A percentile compares a stretch with the other conserved stretches of the same genome.
phyloP scores from a whole-genome alignment of 140 eudicot species.

The Anethum foeniculum region DNA sequence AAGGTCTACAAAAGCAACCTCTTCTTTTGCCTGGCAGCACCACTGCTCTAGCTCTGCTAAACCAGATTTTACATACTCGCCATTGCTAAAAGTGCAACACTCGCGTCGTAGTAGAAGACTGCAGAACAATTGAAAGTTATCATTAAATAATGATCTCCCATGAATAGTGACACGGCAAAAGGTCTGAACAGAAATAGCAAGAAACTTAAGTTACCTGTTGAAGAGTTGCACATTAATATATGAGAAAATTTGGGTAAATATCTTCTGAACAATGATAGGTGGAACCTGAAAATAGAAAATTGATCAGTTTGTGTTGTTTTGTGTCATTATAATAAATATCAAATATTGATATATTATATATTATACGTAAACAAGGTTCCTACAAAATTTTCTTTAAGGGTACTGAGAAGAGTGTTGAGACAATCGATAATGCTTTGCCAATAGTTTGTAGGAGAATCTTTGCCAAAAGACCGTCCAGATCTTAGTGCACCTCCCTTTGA shows the following conservation, averaged over 20 bases:
- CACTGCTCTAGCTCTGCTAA: slow-evolving; percentile 69
- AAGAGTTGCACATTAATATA: slow-evolving; percentile 66
- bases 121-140: not conserved
- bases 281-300: slow-evolving; percentile 49
- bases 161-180: not conserved
- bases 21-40: slow-evolving; percentile 71
- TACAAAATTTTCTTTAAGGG: slow-evolving; percentile 60
- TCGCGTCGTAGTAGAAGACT: slow-evolving; percentile 73
- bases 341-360: not conserved
- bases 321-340: not conserved
- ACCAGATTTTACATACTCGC: slow-evolving; percentile 77
- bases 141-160: not conserved
- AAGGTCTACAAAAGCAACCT: slow-evolving; percentile 29
- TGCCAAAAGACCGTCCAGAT: slow-evolving; percentile 87
- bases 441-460: slow-evolving; percentile 64
- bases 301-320: not conserved
- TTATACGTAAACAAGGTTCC: slow-evolving; percentile 10
- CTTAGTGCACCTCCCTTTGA: slow-evolving; percentile 64
- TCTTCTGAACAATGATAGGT: slow-evolving; percentile 52
- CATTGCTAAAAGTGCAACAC: slow-evolving; percentile 77
- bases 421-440: slow-evolving; percentile 85
- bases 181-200: not conserved
- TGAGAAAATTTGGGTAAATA: slow-evolving; percentile 61
- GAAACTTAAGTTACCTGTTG: slow-evolving; percentile 42
- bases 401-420: slow-evolving; percentile 40